phyloP scores from a whole-genome alignment of 164 flowering plant genomes.

The Chimonanthus praecox region DNA sequence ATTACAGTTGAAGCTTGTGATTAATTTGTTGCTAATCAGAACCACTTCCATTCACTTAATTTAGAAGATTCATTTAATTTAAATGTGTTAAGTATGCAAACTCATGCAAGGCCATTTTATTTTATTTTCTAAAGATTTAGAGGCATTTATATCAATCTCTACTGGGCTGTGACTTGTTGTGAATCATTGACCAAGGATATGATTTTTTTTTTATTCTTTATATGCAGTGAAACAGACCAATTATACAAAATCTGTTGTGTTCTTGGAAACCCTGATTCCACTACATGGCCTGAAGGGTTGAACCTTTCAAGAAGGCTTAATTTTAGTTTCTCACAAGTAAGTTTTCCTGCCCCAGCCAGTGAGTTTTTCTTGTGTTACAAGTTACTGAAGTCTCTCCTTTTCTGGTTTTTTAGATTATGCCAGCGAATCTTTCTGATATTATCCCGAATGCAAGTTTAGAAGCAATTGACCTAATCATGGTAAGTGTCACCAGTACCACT shows the following conservation, averaged over 20 bases:
- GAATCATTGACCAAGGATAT: neutral
- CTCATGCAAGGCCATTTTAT: no score
- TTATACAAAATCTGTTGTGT: slow-evolving; percentile 71
- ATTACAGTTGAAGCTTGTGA: neutral
- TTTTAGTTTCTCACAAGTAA: slow-evolving; percentile 42
- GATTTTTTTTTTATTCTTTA: neutral
- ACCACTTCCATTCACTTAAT: neutral
- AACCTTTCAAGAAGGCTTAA: slow-evolving; percentile 36
- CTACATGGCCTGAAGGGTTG: slow-evolving; percentile 47
- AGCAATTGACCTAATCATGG: slow-evolving; percentile 72
- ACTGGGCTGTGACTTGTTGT: neutral
- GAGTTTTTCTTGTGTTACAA: slow-evolving; percentile 2
- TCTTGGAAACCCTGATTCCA: slow-evolving; percentile 68
- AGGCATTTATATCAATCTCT: neutral
- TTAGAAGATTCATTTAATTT: neutral
- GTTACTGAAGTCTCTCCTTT: neutral
- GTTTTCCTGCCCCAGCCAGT: neutral
- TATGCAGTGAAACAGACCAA: slow-evolving; percentile 75
- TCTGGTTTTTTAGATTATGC: slow-evolving; percentile 30
- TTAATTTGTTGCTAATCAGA: neutral
- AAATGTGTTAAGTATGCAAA: no score
- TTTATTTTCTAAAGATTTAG: no score
- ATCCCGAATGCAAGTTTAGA: slow-evolving; percentile 71
- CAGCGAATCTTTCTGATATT: slow-evolving; percentile 53
- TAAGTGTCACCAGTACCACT: slow-evolving; percentile 21